Conservation (phyloP, 371 early-diverging fungal species). For the Mortierella sp. region DNA sequence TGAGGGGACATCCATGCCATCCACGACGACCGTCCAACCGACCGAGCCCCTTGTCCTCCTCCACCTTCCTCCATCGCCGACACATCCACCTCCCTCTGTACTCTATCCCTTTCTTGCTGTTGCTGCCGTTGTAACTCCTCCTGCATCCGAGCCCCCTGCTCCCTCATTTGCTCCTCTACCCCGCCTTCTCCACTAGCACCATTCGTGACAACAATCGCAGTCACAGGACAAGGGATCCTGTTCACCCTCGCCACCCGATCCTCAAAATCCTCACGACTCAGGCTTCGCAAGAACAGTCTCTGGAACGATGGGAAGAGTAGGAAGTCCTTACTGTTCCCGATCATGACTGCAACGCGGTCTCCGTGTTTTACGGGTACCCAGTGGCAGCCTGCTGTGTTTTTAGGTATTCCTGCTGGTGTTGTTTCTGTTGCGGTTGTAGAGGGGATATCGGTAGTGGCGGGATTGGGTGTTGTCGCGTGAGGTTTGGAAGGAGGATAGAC, state of each 20-base stretch:
- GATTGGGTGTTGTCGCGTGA: background rate
- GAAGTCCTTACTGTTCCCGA: constrained; percentile 52
- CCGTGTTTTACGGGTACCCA: constrained; percentile 42
- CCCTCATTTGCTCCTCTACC: background rate
- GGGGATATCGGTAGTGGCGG: background rate
- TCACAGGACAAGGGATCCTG: constrained; percentile 24
- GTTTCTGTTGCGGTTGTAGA: background rate
- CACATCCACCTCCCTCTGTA: background rate
- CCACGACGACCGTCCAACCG: background rate
- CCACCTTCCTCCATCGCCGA: background rate
- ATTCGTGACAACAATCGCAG: constrained; percentile 2
- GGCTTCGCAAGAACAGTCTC: constrained; percentile 41
- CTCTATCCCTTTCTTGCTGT: background rate
- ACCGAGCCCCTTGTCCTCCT: background rate
- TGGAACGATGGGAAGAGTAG: constrained; percentile 54
- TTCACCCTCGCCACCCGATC: constrained; percentile 33
- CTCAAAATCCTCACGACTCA: constrained; percentile 55
- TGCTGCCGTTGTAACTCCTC: background rate
- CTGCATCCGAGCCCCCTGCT: background rate
- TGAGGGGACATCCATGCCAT: constrained; percentile 1
- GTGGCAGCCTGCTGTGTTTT: constrained; percentile 33
- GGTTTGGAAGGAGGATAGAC: background rate
- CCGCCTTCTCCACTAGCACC: constrained; percentile 14
- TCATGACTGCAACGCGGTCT: constrained; percentile 55
- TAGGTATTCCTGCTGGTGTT: background rate